phyloP scores from a whole-genome alignment of 345 rosid genomes.

The Gossypium australe region DNA sequence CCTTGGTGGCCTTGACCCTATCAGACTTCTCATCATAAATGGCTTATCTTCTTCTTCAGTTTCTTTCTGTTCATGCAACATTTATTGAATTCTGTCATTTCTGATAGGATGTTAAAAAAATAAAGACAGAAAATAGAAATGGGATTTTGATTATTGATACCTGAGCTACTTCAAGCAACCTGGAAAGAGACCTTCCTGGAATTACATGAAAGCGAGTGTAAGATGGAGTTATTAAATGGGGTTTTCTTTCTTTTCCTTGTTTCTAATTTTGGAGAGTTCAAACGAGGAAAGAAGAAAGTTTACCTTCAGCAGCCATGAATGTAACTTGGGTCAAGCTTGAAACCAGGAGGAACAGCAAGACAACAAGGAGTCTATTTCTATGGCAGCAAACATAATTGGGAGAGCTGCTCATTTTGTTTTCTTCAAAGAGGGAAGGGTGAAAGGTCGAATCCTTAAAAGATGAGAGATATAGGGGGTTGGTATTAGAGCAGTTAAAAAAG shows the following conservation, averaged over 20 bases:
- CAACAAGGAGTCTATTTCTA: constrained; percentile 21
- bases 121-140: not conserved
- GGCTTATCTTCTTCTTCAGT: constrained; percentile 20
- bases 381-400: constrained; percentile 5
- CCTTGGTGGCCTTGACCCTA: constrained; percentile 65
- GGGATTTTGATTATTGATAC: constrained; percentile 17
- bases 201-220: constrained; percentile 5
- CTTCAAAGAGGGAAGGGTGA: not conserved
- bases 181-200: constrained; percentile 33
- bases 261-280: not conserved
- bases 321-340: not conserved
- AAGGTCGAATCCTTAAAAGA: not conserved
- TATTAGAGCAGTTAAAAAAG: not conserved
- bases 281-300: constrained; percentile 1
- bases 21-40: constrained; percentile 27
- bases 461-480: not conserved
- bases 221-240: not conserved
- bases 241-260: too few species aligned
- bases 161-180: constrained; percentile 17
- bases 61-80: constrained; percentile 16
- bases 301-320: constrained; percentile 34
- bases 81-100: not conserved
- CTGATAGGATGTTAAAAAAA: not conserved
- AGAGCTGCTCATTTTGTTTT: constrained; percentile 31
- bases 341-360: constrained; percentile 30